Conservation (phyloP, 2,329 filamentous ascomycete genomes). For the Fusarium temperatum region DNA sequence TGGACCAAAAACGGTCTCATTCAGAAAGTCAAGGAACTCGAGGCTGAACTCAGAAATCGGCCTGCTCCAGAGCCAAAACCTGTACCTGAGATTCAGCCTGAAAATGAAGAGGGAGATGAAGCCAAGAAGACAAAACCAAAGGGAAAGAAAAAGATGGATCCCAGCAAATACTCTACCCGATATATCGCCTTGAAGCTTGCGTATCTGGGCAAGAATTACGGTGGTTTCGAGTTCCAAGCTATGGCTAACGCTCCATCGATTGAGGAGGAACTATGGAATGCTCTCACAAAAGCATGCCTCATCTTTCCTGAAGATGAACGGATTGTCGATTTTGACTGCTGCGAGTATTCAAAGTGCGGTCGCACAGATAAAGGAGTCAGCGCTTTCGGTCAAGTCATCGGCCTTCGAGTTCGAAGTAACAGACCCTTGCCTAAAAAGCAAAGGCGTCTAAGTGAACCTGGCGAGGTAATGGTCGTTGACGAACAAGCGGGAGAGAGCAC, state of each 20-base stretch:
- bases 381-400: conserved; percentile 95
- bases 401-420: conserved; percentile 82
- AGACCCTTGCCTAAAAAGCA: conserved; percentile 62
- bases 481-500: conserved; percentile 19
- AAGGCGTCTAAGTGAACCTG: conserved; percentile 33
- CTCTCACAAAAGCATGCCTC: conserved; percentile 80
- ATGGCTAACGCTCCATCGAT: conserved; percentile 80
- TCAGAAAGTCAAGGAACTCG: conserved; percentile 72
- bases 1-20: conserved; percentile 78
- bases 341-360: conserved; percentile 94
- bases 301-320: conserved; percentile 76
- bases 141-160: conserved; percentile 71
- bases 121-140: conserved; percentile 49
- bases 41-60: conserved; percentile 68
- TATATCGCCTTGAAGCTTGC: conserved; percentile 92
- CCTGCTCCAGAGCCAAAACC: conserved; percentile 39
- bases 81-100: not conserved
- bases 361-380: conserved; percentile 93
- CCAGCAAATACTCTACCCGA: conserved; percentile 81
- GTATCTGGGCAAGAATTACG: conserved; percentile 90
- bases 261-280: conserved; percentile 94
- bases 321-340: conserved; percentile 80
- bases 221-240: conserved; percentile 88
- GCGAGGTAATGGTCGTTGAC: conserved; percentile 36
- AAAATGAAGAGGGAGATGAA: conserved; percentile 1